Evolutionary conservation across 805 yeast species (phyloP).

Genomic region (Lachancea quebecensis): DNA sequence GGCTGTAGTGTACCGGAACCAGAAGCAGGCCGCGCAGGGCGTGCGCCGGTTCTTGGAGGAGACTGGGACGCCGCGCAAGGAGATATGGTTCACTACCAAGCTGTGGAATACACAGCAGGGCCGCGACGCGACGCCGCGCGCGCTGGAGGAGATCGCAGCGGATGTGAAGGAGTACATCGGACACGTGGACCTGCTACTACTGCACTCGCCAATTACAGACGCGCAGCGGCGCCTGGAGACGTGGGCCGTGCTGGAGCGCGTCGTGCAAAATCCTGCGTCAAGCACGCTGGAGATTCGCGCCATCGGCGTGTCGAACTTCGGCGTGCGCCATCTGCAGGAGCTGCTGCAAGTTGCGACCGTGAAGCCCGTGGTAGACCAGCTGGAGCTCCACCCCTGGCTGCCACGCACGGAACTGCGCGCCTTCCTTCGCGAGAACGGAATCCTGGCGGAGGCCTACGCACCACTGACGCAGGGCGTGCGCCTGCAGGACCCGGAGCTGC

Average conservation of each 20-base stretch:
- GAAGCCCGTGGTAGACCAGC: slow-evolving; percentile 70
- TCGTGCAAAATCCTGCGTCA: slow-evolving; percentile 36
- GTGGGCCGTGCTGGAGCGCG: slow-evolving; percentile 70
- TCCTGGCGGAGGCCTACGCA: slow-evolving; percentile 68
- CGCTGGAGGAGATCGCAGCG: slow-evolving; percentile 49
- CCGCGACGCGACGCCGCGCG: slow-evolving; percentile 46
- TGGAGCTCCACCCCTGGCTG: slow-evolving; percentile 81
- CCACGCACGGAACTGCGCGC: slow-evolving; percentile 58
- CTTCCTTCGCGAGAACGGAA: slow-evolving; percentile 46
- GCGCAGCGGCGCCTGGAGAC: slow-evolving; percentile 47
- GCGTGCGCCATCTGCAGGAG: slow-evolving; percentile 51
- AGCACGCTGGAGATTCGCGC: slow-evolving; percentile 45
- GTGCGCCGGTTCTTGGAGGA: slow-evolving; percentile 47
- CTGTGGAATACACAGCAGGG: slow-evolving; percentile 65
- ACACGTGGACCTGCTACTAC: slow-evolving; percentile 64
- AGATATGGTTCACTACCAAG: slow-evolving; percentile 61
- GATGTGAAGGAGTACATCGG: slow-evolving; percentile 43
- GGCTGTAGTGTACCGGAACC: slow-evolving; percentile 62
- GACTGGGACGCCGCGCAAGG: slow-evolving; percentile 40
- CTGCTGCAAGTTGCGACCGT: slow-evolving; percentile 44
- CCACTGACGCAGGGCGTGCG: slow-evolving; percentile 65
- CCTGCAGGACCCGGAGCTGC: slow-evolving; percentile 47
- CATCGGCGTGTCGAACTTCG: slow-evolving; percentile 76
- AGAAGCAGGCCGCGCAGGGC: slow-evolving; percentile 53
- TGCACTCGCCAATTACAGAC: slow-evolving; percentile 56